Base-by-base conservation (phyloP, 176 grass and related monocot species). In the Musa beccarii region DNA sequence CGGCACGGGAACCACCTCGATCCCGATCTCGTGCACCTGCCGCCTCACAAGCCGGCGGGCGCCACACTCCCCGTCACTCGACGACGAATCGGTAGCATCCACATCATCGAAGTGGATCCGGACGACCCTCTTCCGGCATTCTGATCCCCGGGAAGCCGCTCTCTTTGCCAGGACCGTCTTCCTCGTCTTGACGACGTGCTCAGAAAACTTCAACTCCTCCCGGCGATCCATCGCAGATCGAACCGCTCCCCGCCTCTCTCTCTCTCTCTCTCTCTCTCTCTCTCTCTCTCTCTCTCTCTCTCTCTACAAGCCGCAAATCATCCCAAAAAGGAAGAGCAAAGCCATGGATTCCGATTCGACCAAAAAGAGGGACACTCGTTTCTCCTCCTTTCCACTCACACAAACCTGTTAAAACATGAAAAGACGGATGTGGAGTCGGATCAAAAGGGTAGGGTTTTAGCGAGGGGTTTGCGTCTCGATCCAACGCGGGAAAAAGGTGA, bases 71-170 rank as follows among this genome's bases (percentile, higher is more conserved):
- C 80, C 77, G 63, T 82, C 92, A 51, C 82, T 76, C 5, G 82
- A 85, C 0, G 91, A 94, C n/a, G 85, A 85, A 49, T 94, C 91
- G 7, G 88, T 87, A 26, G 81, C 85, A 49, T 89, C 88, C 19
- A 79, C 79, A 61, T 87, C 92, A 0, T 74, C 8, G 73, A 84
- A 83, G 68, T 84, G 79, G 78, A 90, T 75, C 62, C 91, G 85
- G 9, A 90, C 76, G 53, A 86, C 61, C 25, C 72, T 78, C 62
- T 16, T 68, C 73, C 51, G 28, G 34, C 10, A 29, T 57, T 9
- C 8, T 72, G 67, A 19, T 66, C 25, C 19, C 62, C 8, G 17
- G 50, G 56, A 1, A 51, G n/a, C n/a, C 11, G 59, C 29, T 49
- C 19, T 51, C 20, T 57, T 19, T 43, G 5, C 43, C 50, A 8